These are phyloP conservation scores for Fusarium buharicum DNA, from an alignment of 2,329 filamentous ascomycete species.

Conservation along the genomic window DNA sequence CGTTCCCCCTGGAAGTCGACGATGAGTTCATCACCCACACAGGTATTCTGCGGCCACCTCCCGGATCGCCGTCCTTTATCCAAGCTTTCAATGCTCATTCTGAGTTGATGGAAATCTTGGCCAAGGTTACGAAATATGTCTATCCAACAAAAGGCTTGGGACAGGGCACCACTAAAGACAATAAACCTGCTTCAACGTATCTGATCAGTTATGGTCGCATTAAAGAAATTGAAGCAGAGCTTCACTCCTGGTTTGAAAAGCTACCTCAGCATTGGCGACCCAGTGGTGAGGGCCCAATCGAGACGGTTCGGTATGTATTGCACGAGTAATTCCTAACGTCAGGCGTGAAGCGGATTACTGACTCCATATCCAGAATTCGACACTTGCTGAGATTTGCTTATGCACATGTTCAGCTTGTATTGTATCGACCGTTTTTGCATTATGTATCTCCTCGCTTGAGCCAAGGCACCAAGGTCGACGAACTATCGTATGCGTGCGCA, in stretches of 20 bases:
- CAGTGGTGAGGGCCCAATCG: slow-evolving; percentile 77
- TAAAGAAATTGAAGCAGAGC: slow-evolving; percentile 70
- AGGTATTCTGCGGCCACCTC: slow-evolving; percentile 64
- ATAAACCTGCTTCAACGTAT: slow-evolving; percentile 62
- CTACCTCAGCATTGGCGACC: slow-evolving; percentile 82
- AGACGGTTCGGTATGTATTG: slow-evolving; percentile 75
- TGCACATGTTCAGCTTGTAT: slow-evolving; percentile 82
- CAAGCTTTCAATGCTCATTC: slow-evolving; percentile 75
- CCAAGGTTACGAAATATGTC: slow-evolving; percentile 72
- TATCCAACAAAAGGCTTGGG: slow-evolving; percentile 71
- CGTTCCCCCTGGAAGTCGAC: slow-evolving; percentile 71
- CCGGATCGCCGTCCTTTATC: slow-evolving; percentile 67
- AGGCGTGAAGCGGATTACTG: slow-evolving; percentile 2
- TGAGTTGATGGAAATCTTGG: slow-evolving; percentile 70
- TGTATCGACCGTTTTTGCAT: slow-evolving; percentile 85
- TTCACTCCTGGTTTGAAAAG: slow-evolving; percentile 71
- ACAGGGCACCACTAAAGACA: slow-evolving; percentile 56
- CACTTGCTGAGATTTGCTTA: slow-evolving; percentile 83
- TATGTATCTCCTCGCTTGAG: slow-evolving; percentile 76
- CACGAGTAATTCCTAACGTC: neutral
- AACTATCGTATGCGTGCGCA: slow-evolving; percentile 80
- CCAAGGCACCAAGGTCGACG: slow-evolving; percentile 70
- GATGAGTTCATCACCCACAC: slow-evolving; percentile 73
- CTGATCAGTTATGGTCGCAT: slow-evolving; percentile 72
- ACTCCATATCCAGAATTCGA: slow-evolving; percentile 62